A percentile compares a stretch with the other conserved stretches of the same genome.
phyloP scores from a whole-genome alignment of 345 rosid species.

The Luvunga scandens region DNA sequence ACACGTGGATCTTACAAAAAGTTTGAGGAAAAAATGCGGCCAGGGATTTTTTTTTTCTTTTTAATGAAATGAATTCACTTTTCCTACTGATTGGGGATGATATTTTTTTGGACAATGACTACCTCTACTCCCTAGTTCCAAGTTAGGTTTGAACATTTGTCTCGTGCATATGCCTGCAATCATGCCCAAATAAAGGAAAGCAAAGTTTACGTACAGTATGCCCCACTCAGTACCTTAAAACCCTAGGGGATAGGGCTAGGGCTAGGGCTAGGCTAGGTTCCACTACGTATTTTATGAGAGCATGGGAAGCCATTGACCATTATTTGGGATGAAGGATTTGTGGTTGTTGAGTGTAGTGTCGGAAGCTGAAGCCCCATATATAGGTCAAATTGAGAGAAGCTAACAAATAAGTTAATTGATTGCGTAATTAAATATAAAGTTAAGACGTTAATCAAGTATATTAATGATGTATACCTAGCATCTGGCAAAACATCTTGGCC shows the following conservation, averaged over 20 bases:
- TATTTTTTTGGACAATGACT: neutral
- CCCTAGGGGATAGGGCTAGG: no score
- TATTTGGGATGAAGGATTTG: no score
- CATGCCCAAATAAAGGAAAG: neutral
- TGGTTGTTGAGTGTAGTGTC: no score
- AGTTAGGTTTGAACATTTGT: neutral
- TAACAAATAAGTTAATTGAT: neutral
- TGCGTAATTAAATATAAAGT: no score
- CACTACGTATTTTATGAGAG: no score
- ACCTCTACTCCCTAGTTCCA: neutral
- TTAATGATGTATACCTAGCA: slow-evolving; percentile 49
- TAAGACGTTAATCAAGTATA: no score
- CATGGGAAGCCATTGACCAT: no score
- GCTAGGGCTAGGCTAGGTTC: no score
- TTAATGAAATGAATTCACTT: neutral
- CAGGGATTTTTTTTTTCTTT: no score
- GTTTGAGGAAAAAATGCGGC: neutral
- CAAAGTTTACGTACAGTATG: neutral
- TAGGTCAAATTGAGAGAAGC: neutral
- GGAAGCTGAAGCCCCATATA: no score
- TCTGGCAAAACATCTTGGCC: slow-evolving; percentile 75
- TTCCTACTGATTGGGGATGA: neutral
- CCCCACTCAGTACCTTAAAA: no score
- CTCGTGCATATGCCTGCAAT: no score
- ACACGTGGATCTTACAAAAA: neutral